These are phyloP conservation scores for Fusarium sp. DNA, from an alignment of 2,329 filamentous ascomycete genomes.

Conservation along the genomic window DNA sequence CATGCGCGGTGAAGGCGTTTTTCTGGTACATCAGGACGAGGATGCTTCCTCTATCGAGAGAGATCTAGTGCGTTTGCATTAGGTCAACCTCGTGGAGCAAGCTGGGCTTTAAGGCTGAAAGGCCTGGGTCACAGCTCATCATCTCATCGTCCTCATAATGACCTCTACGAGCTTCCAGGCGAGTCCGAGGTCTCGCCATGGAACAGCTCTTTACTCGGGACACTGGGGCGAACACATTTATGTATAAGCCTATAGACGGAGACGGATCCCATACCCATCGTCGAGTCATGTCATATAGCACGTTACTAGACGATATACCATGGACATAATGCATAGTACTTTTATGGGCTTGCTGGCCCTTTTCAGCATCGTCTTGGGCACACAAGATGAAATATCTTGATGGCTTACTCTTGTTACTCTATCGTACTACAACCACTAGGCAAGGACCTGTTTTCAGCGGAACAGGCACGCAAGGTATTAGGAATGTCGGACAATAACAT, in stretches of 20 bases:
- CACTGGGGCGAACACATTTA: neutral
- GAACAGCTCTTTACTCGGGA: neutral
- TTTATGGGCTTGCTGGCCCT: constrained; percentile 1
- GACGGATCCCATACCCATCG: neutral
- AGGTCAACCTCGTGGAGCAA: neutral
- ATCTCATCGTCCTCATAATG: neutral
- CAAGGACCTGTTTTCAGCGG: neutral
- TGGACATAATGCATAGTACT: constrained; percentile 2
- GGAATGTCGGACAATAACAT: neutral
- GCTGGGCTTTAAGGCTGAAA: neutral
- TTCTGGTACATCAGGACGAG: neutral
- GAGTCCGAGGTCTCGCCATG: neutral
- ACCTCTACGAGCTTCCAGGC: neutral
- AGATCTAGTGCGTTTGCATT: neutral
- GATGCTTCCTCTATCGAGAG: neutral
- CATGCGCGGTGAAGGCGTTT: neutral
- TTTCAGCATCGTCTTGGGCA: neutral
- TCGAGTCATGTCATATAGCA: neutral
- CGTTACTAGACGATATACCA: neutral
- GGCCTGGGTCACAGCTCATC: neutral
- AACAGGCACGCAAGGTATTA: neutral
- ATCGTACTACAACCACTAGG: neutral
- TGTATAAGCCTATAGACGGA: neutral
- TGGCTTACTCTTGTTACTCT: neutral
- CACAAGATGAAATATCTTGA: neutral